Evolutionary conservation across 306 rosid genomes (phyloP).

Genomic region (Fragaria nilgerrensis): DNA sequence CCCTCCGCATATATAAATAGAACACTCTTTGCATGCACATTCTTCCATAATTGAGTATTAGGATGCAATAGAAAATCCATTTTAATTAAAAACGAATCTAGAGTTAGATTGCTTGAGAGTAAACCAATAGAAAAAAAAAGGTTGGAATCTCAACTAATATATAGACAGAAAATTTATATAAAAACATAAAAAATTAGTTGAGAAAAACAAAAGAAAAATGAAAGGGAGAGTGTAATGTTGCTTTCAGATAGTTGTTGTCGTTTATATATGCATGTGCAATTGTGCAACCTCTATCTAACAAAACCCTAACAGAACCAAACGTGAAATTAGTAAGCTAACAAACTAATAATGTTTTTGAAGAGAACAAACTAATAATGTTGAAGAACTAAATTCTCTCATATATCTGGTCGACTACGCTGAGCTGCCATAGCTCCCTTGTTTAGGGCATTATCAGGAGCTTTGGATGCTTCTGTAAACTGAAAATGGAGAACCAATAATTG

Average conservation of each 20-base stretch:
- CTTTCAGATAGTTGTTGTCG: not conserved
- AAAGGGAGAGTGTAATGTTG: not conserved
- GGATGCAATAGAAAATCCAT: not conserved
- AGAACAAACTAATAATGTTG: not conserved
- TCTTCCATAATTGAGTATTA: no score
- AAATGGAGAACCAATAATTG: conserved; percentile 7
- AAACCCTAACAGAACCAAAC: not conserved
- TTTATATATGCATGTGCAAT: not conserved
- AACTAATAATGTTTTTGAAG: not conserved
- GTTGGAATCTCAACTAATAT: not conserved
- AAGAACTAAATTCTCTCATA: not conserved
- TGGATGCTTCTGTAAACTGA: conserved; percentile 4
- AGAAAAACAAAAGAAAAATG: not conserved
- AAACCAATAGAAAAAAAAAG: not conserved
- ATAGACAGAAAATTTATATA: not conserved
- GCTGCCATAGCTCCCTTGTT: not conserved
- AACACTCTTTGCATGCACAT: not conserved
- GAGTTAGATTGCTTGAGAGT: not conserved
- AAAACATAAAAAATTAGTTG: no score
- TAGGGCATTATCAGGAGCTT: not conserved
- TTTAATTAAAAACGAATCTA: not conserved
- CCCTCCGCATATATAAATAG: no score
- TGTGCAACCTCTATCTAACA: not conserved
- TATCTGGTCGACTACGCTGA: not conserved
- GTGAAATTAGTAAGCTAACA: not conserved